These are phyloP conservation scores for Candida quercuum DNA, from an alignment of 805 yeast species.

Conservation along the genomic window DNA sequence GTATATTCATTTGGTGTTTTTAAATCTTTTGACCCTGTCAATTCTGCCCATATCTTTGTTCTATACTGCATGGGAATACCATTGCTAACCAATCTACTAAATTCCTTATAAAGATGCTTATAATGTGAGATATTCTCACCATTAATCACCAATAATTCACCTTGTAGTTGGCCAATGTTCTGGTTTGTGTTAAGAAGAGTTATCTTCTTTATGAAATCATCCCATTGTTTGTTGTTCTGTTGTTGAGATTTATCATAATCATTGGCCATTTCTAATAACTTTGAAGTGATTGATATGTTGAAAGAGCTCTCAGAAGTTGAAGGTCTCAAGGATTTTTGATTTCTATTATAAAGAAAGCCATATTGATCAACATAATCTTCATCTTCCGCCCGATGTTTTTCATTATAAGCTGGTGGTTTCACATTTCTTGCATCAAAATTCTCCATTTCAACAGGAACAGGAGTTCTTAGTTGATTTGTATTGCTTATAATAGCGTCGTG, in stretches of 20 bases:
- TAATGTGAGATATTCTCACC: conserved; percentile 30
- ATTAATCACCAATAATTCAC: conserved; percentile 33
- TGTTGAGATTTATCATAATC: conserved; percentile 39
- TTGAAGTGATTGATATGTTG: conserved; percentile 9
- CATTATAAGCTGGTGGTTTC: conserved; percentile 27
- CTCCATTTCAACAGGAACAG: conserved; percentile 40
- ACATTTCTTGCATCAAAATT: conserved; percentile 23
- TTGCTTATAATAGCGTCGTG: conserved; percentile 15
- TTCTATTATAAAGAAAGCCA: conserved; percentile 41
- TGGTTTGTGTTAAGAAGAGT: conserved; percentile 19
- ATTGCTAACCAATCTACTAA: conserved; percentile 30
- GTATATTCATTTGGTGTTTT: conserved; percentile 44
- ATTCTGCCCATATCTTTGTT: conserved; percentile 45
- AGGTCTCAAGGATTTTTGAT: neutral
- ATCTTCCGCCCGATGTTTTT: neutral
- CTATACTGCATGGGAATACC: conserved; percentile 48
- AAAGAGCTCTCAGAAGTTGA: neutral
- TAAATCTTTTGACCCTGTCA: conserved; percentile 43
- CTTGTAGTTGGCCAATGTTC: conserved; percentile 14
- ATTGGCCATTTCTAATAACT: conserved; percentile 26
- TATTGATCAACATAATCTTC: conserved; percentile 37
- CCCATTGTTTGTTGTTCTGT: conserved; percentile 39
- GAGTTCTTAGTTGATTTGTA: neutral
- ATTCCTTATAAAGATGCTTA: conserved; percentile 23
- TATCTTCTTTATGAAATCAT: conserved; percentile 34